Evolutionary conservation across 345 rosid species (phyloP).

Genomic region (Fremontodendron californicum): DNA sequence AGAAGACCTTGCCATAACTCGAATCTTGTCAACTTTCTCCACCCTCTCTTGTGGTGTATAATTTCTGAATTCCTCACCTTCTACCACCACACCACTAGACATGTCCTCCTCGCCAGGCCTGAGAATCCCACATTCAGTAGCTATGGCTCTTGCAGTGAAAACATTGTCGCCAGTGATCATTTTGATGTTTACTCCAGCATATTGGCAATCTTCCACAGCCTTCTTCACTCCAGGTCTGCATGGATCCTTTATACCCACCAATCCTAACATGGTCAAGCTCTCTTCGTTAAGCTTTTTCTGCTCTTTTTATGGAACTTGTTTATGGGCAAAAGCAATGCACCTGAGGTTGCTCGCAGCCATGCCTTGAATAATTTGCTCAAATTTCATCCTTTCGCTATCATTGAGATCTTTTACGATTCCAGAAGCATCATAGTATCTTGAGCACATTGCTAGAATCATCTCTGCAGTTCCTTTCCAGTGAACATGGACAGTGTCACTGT

Average conservation of each 20-base stretch:
- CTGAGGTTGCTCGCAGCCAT: constrained; percentile 69
- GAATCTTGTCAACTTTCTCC: constrained; percentile 47
- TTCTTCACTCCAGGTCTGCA: no score
- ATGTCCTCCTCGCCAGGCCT: constrained; percentile 28
- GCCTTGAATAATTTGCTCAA: no score
- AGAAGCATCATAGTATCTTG: no score
- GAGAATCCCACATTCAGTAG: constrained; percentile 75
- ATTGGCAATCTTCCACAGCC: no score
- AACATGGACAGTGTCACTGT: constrained; percentile 30
- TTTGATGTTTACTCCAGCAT: no score
- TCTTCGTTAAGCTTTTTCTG: constrained; percentile 39
- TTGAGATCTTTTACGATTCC: no score
- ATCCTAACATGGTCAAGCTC: constrained; percentile 52
- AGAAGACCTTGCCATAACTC: constrained; percentile 84
- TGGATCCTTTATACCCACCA: no score
- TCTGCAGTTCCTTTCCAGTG: constrained; percentile 97
- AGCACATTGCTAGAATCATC: no score
- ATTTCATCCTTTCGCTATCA: no score
- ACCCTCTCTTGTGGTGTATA: constrained; percentile 39
- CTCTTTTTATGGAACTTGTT: constrained; percentile 18
- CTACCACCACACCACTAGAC: constrained; percentile 41
- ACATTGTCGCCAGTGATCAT: no score
- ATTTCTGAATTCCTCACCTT: constrained; percentile 61
- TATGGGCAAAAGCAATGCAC: constrained; percentile 71
- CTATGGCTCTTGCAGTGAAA: no score